Evolutionary conservation across 208 protist species (phyloP).

Genomic region (Perkinsela sp.): DNA sequence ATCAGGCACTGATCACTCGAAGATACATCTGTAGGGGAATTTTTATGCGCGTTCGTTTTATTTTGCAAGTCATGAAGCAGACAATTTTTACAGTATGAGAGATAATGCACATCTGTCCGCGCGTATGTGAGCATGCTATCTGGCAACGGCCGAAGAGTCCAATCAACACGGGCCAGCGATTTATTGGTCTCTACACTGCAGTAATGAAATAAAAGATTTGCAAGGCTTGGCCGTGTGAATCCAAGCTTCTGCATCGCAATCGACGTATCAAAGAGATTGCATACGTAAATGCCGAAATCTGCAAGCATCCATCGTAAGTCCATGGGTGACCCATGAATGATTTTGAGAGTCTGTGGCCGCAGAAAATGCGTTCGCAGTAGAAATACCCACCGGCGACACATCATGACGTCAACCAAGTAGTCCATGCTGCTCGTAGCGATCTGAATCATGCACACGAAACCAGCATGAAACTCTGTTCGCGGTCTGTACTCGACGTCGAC

Average conservation of each 20-base stretch:
- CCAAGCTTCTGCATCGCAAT: constrained; percentile 71
- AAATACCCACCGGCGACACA: constrained; percentile 56
- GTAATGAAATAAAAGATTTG: constrained; percentile 73
- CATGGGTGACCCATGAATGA: constrained; percentile 77
- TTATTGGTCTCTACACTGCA: constrained; percentile 79
- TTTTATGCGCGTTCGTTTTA: no score
- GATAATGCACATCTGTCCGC: constrained; percentile 87
- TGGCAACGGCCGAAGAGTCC: constrained; percentile 78
- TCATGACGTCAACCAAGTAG: constrained; percentile 85
- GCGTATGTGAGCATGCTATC: constrained; percentile 86
- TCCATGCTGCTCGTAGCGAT: constrained; percentile 78
- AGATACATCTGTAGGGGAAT: no score
- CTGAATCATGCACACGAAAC: constrained; percentile 92
- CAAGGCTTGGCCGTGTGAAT: constrained; percentile 46
- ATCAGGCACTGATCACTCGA: no score
- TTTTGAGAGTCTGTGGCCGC: constrained; percentile 71
- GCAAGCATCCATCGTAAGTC: constrained; percentile 90
- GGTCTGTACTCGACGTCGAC: constrained; percentile 77
- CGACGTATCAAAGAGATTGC: constrained; percentile 93
- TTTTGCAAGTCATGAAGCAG: constrained; percentile 6
- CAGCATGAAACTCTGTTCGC: constrained; percentile 48
- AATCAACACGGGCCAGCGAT: constrained; percentile 88
- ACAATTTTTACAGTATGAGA: constrained; percentile 86
- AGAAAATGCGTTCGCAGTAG: constrained; percentile 58
- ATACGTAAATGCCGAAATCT: constrained; percentile 89